A percentile compares a stretch with the other conserved stretches of the same genome.
Conservation (phyloP, 2,329 filamentous ascomycete genomes). For the Colletotrichum eremochloae region DNA sequence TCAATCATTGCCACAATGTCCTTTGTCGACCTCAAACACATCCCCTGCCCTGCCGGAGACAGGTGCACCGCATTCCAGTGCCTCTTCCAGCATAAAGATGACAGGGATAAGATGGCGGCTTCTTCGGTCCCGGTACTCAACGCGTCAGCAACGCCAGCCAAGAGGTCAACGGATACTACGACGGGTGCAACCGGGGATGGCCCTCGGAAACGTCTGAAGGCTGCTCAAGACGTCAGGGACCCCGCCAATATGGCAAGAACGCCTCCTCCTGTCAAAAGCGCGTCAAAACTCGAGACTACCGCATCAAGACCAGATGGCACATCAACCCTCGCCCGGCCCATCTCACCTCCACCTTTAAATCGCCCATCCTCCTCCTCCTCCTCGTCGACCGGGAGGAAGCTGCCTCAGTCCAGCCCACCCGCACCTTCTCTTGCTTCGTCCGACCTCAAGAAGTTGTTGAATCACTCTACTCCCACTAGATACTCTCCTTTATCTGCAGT, state of each 20-base stretch:
- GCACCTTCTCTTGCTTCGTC: conserved; percentile 36
- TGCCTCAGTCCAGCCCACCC: conserved; percentile 5
- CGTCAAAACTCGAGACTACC: conserved; percentile 41
- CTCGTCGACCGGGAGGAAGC: conserved; percentile 19
- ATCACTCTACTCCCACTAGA: conserved; percentile 24
- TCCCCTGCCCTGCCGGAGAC: conserved; percentile 64
- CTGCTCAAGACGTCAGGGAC: conserved; percentile 42
- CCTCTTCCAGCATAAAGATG: conserved; percentile 61
- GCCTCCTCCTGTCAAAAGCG: conserved; percentile 38
- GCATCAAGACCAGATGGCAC: conserved; percentile 41
- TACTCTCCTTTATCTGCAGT: conserved; percentile 35
- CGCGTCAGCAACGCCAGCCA: conserved; percentile 30
- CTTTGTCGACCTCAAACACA: conserved; percentile 57
- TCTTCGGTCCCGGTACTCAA: conserved; percentile 30
- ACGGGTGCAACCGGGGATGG: conserved; percentile 47
- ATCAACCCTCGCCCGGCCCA: conserved; percentile 47
- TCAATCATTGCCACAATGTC: conserved; percentile 39
- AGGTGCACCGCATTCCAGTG: conserved; percentile 64
- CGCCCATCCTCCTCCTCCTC: conserved; percentile 17
- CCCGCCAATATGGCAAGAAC: conserved; percentile 35
- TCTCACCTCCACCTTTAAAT: conserved; percentile 53
- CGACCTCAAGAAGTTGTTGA: conserved; percentile 22
- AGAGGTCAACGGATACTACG: conserved; percentile 33
- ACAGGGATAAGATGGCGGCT: conserved; percentile 46
- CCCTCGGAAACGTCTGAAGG: conserved; percentile 50